phyloP scores from a whole-genome alignment of 225 moss, liverwort and hornwort genomes.

The Ulota crispa region DNA sequence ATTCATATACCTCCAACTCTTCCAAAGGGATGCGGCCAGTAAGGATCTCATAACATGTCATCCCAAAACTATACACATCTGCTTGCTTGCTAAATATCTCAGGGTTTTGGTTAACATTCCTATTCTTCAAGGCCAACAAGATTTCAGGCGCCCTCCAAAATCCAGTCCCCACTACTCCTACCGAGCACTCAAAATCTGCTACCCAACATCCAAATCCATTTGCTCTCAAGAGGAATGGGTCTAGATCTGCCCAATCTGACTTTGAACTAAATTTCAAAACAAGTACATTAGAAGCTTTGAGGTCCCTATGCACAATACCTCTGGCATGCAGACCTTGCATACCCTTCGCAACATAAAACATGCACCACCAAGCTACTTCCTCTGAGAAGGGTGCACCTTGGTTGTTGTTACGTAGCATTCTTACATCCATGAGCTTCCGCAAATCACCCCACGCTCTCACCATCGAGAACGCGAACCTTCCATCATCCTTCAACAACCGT shows the following conservation, averaged over 20 bases:
- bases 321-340: neutral
- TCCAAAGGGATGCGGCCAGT: neutral
- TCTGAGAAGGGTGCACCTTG: neutral
- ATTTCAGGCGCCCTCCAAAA: neutral
- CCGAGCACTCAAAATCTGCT: neutral
- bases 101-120: neutral
- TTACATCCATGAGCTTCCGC: neutral
- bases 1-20: fast-evolving
- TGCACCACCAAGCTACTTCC: neutral
- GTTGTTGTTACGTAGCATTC: neutral
- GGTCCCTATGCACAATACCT: neutral
- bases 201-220: neutral
- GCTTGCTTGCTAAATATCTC: neutral
- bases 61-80: neutral
- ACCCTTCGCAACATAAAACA: neutral
- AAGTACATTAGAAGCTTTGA: constrained; percentile 2
- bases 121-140: neutral
- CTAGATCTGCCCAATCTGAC: neutral
- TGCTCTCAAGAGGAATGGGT: neutral
- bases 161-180: neutral
- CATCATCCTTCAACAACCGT: neutral
- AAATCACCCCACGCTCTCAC: neutral
- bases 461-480: neutral
- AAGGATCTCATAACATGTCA: neutral
- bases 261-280: fast-evolving